A percentile compares a stretch with the other conserved stretches of the same genome.
Evolutionary conservation across 1,284 basidiomycete genomes (phyloP).

Genomic region (Puccinia horiana): DNA sequence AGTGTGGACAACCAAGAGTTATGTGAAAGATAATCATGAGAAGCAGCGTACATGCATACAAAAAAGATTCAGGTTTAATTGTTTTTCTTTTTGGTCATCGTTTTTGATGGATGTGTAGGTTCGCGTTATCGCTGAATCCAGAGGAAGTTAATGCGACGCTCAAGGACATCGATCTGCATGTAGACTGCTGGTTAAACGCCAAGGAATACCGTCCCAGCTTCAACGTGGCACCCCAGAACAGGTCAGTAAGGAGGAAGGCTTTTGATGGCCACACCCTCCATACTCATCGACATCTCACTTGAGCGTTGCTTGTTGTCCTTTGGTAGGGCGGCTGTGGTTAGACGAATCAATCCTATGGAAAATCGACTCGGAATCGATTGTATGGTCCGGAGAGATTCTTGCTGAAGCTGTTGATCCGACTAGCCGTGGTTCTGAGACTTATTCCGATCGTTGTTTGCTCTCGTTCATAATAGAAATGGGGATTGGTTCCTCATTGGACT

Average conservation of each 20-base stretch:
- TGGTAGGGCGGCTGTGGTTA: slow-evolving; percentile 15
- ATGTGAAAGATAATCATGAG: too few relatives aligned
- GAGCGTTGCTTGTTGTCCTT: too few relatives aligned
- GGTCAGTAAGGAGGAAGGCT: slow-evolving; percentile 6
- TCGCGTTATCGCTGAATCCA: slow-evolving; percentile 36
- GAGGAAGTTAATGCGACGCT: slow-evolving; percentile 19
- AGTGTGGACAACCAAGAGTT: not conserved
- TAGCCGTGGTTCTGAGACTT: too few relatives aligned
- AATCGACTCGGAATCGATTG: slow-evolving; percentile 25
- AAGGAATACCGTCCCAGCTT: slow-evolving; percentile 39
- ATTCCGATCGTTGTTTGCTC: not conserved
- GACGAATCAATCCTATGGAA: slow-evolving; percentile 20
- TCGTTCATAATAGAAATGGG: slow-evolving; percentile 74
- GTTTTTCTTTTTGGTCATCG: not conserved
- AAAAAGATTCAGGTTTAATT: too few relatives aligned
- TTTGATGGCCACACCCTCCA: not conserved
- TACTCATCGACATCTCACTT: not conserved
- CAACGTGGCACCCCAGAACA: slow-evolving; percentile 44
- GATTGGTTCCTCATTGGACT: slow-evolving; percentile 79
- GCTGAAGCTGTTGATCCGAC: not conserved
- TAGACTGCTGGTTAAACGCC: slow-evolving; percentile 37
- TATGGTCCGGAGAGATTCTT: slow-evolving; percentile 20
- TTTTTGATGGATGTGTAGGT: not conserved
- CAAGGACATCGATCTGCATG: slow-evolving; percentile 24
- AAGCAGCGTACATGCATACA: too few relatives aligned